A percentile compares a stretch with the other conserved stretches of the same genome.
These are phyloP conservation scores for Ustilago loliicola DNA, from an alignment of 1,284 basidiomycete genomes.

Conservation along the genomic window DNA sequence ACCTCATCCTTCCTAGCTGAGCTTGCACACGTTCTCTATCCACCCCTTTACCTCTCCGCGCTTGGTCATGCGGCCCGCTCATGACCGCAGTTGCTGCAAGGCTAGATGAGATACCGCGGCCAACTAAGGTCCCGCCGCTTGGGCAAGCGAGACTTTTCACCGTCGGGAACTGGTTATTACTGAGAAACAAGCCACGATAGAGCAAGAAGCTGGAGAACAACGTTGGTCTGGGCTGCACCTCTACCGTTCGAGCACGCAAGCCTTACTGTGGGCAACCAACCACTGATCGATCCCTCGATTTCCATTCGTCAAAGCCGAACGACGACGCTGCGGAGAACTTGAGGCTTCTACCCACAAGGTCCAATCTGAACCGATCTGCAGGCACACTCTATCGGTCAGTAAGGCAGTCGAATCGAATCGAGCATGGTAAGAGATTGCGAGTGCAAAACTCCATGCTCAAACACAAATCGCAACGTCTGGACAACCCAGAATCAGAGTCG, in stretches of 20 bases:
- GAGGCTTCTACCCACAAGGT: not conserved
- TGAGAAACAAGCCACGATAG: not conserved
- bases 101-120: slow-evolving; percentile 21
- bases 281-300: not conserved
- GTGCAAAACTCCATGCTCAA: not conserved
- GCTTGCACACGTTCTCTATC: slow-evolving; percentile 29
- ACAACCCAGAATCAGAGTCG: slow-evolving; percentile 17
- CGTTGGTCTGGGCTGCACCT: not conserved
- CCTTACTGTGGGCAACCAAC: not conserved
- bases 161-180: slow-evolving; percentile 11
- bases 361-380: not conserved
- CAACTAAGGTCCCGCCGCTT: slow-evolving; percentile 19
- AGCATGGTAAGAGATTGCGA: not conserved
- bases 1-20: not conserved
- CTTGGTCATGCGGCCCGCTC: slow-evolving; percentile 17
- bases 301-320: not conserved
- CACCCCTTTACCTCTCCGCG: not conserved
- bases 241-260: not conserved
- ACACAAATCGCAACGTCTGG: not conserved
- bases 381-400: not conserved
- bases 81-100: slow-evolving; percentile 23
- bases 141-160: slow-evolving; percentile 12
- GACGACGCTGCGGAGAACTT: not conserved
- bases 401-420: not conserved
- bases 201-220: not conserved